Base-by-base conservation (phyloP, 1,139 yeast species). In the Hyphopichia buzzinii region DNA sequence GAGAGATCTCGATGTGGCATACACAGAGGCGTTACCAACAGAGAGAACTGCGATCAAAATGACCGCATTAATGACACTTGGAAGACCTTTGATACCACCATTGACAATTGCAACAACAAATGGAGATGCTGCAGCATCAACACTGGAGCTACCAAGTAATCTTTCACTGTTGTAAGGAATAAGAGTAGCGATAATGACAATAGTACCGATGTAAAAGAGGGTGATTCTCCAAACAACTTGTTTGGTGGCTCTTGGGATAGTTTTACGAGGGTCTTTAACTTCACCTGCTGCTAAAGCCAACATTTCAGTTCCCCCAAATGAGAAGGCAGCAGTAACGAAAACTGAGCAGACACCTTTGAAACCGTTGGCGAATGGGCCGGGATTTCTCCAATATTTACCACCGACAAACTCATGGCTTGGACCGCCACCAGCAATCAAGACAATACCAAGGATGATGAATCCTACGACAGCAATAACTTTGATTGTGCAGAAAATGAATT, bases 141-240 rank as follows among this genome's bases (percentile, higher is more conserved):
- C 70, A 15, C 53, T 31, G 3, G 47, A 29, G 5, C 36, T 37
- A 6, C 60, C 56, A 24, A 57, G 41, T 44, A 67, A 61, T 38
- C 64, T 52, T 4, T 39, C 27, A 38, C 63, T 66, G 38, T 52
- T 49, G 50, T 55, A 63, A 4, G 68, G 62, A 35, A 67, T 72
- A 43, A 68, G 55, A 37, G 59, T 59, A 25, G 69, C 64, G 37
- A 68, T 58, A 51, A 68, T 57, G 14, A 59, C 57, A 42, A 68
- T 58, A 8, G 72, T 60, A 16, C 64, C 59, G 43, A 68, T 52
- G 46, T 68, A 67, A 45, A 68, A 68, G 31, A 68, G 49, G 28
- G 65, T 51, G 42, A 68, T 68, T 56, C 74, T 63, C 72, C 72
- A 67, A 47, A 68, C 65, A 10, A 67, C 73, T 47, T 67, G 73